Conservation (phyloP, 2,329 filamentous ascomycete genomes). For the Pseudopithomyces maydicus region DNA sequence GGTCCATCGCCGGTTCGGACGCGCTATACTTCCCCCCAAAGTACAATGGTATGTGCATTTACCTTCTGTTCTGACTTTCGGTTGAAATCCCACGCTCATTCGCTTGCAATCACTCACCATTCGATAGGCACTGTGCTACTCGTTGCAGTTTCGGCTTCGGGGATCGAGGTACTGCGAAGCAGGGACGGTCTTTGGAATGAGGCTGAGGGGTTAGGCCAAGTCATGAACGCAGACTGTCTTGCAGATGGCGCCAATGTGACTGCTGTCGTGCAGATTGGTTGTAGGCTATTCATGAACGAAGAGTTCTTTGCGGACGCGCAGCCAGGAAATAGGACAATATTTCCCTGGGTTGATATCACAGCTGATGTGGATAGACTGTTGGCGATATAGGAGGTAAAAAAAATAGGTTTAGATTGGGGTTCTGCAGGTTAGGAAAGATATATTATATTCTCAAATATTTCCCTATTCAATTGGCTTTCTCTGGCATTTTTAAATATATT, state of each 20-base stretch:
- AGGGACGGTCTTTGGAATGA: conserved; percentile 18
- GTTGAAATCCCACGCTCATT: too few species aligned
- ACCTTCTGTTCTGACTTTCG: too few species aligned
- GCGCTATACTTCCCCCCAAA: conserved; percentile 16
- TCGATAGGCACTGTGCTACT: too few species aligned
- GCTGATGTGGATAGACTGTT: conserved; percentile 11
- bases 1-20: conserved; percentile 13
- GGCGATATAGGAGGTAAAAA: too few species aligned
- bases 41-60: conserved; percentile 15
- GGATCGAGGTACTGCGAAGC: conserved; percentile 13
- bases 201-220: conserved; percentile 10
- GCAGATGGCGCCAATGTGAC: not conserved
- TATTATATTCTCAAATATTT: too few species aligned
- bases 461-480: too few species aligned
- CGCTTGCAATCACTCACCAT: too few species aligned
- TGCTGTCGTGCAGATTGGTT: conserved; percentile 17
- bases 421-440: too few species aligned
- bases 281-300: conserved; percentile 15
- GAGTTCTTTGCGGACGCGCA: conserved; percentile 25
- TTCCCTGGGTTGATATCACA: conserved; percentile 18
- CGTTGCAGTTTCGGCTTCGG: conserved; percentile 16
- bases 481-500: too few species aligned
- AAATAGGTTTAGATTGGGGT: too few species aligned
- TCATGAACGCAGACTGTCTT: conserved; percentile 9
- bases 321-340: conserved; percentile 17